Conservation (phyloP, 176 grass and related monocot genomes). For the Microstegium vimineum region DNA sequence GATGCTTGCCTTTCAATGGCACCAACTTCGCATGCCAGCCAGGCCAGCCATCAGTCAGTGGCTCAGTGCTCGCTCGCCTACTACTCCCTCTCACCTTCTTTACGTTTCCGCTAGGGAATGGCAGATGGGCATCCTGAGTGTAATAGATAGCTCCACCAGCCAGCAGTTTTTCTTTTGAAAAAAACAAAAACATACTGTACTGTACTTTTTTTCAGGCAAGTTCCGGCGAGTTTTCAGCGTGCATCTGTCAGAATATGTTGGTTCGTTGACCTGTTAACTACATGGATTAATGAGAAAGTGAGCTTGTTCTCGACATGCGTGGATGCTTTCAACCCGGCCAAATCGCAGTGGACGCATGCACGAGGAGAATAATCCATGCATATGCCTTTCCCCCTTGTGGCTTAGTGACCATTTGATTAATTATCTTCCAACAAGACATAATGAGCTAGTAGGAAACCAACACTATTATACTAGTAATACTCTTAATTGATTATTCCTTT, state of each 20-base stretch:
- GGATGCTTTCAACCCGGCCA: background rate
- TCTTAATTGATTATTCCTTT: background rate
- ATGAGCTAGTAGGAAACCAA: background rate
- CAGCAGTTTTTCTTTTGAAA: background rate
- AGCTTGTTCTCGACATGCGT: background rate
- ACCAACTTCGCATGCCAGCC: background rate
- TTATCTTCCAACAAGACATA: constrained; percentile 9
- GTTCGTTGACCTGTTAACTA: background rate
- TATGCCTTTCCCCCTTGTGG: background rate
- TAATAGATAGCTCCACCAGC: background rate
- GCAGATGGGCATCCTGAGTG: too few relatives aligned
- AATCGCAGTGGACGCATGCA: background rate
- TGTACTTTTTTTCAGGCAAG: background rate
- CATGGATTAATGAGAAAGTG: background rate
- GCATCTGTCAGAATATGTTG: background rate
- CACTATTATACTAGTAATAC: background rate
- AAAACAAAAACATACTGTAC: too few relatives aligned
- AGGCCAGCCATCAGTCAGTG: background rate
- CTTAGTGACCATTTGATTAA: background rate
- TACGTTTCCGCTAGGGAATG: constrained; percentile 37
- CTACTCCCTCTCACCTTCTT: constrained; percentile 32
- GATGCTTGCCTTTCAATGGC: constrained; percentile 25
- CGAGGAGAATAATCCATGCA: constrained; percentile 24
- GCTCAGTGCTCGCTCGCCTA: constrained; percentile 37
- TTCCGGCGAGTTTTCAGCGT: background rate